These are phyloP conservation scores for Neurospora discreta DNA, from an alignment of 495 filamentous ascomycete genomes.

Conservation along the genomic window DNA sequence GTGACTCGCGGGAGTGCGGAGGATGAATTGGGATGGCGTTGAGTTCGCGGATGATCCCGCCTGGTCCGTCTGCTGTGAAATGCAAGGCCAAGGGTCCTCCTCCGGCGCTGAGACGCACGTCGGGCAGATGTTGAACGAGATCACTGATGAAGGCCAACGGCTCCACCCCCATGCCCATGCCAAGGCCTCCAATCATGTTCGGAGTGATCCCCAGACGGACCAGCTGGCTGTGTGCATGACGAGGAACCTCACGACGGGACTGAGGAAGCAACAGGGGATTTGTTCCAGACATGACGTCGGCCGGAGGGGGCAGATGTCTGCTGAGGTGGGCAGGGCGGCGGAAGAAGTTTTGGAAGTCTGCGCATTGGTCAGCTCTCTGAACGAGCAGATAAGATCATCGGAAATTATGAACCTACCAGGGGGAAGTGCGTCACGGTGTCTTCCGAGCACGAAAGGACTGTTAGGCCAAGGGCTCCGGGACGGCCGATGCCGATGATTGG, in stretches of 20 bases:
- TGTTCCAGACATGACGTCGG: constrained; percentile 54
- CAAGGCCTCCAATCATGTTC: constrained; percentile 5
- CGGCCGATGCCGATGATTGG: constrained; percentile 20
- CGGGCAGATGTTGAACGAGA: constrained; percentile 20
- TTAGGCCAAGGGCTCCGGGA: constrained; percentile 22
- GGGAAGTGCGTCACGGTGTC: constrained; percentile 33
- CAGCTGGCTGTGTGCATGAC: constrained; percentile 11
- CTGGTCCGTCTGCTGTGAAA: constrained; percentile 24
- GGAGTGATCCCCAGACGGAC: constrained; percentile 27
- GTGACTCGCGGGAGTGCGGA: constrained; percentile 18
- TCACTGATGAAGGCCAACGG: constrained; percentile 34
- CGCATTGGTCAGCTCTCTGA: constrained; percentile 5
- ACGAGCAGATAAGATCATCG: background rate
- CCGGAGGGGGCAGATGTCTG: constrained; percentile 14
- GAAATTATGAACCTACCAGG: constrained; percentile 2
- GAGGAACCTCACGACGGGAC: constrained; percentile 15
- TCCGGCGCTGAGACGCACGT: background rate
- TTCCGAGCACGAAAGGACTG: constrained; percentile 33
- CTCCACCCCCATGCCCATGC: constrained; percentile 12
- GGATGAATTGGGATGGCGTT: constrained; percentile 21
- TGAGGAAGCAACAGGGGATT: constrained; percentile 61
- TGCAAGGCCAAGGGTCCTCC: constrained; percentile 31
- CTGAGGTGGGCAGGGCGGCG: constrained; percentile 17
- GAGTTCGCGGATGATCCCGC: constrained; percentile 26
- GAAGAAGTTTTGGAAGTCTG: constrained; percentile 31